A percentile compares a stretch with the other conserved stretches of the same genome.
Conservation (phyloP, 768 basidiomycete species). For the Xerocomellus amylosporus region DNA sequence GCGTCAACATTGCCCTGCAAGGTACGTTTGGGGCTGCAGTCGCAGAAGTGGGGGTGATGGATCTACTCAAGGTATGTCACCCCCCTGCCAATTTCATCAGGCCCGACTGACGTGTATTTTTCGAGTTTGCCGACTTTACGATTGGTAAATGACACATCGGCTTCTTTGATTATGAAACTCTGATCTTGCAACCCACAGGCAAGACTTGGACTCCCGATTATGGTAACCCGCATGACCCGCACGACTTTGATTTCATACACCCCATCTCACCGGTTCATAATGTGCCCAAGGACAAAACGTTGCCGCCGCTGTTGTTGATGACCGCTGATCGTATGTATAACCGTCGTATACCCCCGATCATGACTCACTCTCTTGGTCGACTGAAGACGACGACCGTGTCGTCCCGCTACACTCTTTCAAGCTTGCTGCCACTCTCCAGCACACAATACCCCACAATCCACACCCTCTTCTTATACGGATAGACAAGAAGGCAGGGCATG, state of each 20-base stretch:
- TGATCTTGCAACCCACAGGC: constrained; percentile 37
- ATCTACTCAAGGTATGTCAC: constrained; percentile 63
- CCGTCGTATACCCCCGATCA: not conserved
- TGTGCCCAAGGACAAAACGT: constrained; percentile 53
- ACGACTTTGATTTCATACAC: constrained; percentile 83
- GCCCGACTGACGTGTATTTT: not conserved
- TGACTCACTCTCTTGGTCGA: constrained; percentile 4
- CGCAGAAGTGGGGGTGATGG: constrained; percentile 79
- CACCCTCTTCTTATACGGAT: constrained; percentile 74
- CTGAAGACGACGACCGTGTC: constrained; percentile 78
- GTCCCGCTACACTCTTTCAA: constrained; percentile 87
- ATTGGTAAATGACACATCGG: constrained; percentile 46
- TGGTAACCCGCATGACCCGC: constrained; percentile 68
- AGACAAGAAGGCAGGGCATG: constrained; percentile 79
- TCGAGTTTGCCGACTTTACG: constrained; percentile 70
- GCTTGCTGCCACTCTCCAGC: constrained; percentile 72
- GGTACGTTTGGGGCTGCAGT: constrained; percentile 74
- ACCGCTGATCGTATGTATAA: constrained; percentile 73
- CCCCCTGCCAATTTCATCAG: not conserved
- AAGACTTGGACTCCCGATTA: constrained; percentile 79
- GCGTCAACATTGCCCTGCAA: constrained; percentile 73
- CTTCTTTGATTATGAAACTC: constrained; percentile 3
- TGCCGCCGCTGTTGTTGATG: constrained; percentile 72
- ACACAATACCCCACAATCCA: constrained; percentile 59
- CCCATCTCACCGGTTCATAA: constrained; percentile 82